Conservation (phyloP, 495 filamentous ascomycete genomes). For the Pyronema domesticum region DNA sequence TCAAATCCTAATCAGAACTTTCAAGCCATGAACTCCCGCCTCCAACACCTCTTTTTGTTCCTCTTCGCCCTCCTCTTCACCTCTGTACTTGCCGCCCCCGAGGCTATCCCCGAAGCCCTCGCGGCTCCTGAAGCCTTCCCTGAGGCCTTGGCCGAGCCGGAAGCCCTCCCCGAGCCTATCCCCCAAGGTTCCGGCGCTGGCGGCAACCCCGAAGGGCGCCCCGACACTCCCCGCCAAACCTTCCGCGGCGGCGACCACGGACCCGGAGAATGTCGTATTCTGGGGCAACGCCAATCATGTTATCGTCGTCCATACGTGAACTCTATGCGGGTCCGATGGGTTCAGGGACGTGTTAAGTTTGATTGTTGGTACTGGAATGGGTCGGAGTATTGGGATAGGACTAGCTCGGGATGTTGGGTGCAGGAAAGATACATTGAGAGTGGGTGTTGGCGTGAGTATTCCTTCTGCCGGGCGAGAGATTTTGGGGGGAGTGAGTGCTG, state of each 20-base stretch:
- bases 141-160: not conserved
- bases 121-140: not conserved
- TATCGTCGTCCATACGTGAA: not conserved
- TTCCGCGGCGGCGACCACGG: not conserved
- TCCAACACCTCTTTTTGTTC: not conserved
- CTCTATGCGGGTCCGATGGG: not conserved
- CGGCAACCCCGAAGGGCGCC: not conserved
- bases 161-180: not conserved
- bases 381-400: not conserved
- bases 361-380: not conserved
- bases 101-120: not conserved
- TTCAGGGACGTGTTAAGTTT: not conserved
- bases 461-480: not conserved
- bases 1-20: no score
- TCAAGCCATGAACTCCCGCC: not conserved
- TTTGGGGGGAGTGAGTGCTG: no score
- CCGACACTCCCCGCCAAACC: not conserved
- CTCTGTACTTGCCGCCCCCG: not conserved
- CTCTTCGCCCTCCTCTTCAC: not conserved
- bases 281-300: not conserved
- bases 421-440: not conserved
- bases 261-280: not conserved
- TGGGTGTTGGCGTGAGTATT: not conserved
- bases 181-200: not conserved
- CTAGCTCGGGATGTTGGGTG: not conserved